phyloP scores from a whole-genome alignment of 208 protist genomes.

The Trichomonas vaginalis region DNA sequence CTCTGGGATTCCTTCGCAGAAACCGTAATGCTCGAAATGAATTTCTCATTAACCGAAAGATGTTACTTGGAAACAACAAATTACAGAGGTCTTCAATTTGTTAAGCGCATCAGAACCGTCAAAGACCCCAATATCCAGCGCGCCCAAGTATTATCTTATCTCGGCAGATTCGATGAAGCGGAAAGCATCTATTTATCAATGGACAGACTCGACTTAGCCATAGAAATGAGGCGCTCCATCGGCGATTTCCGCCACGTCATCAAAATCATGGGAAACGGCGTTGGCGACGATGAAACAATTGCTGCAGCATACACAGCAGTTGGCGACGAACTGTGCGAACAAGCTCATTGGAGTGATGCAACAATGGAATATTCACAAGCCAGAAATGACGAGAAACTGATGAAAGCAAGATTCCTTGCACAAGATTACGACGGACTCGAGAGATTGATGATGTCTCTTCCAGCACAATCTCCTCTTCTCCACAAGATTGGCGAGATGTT shows the following conservation, averaged over 20 bases:
- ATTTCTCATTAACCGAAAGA: constrained; percentile 46
- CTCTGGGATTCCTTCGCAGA: constrained; percentile 79
- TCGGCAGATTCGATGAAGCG: constrained; percentile 74
- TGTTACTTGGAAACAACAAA: constrained; percentile 73
- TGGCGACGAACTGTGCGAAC: not conserved
- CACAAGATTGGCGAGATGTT: not conserved
- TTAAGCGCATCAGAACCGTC: constrained; percentile 22
- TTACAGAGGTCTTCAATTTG: constrained; percentile 73
- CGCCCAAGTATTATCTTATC: constrained; percentile 80
- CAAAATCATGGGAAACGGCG: not conserved
- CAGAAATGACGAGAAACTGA: not conserved
- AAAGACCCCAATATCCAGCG: constrained; percentile 67
- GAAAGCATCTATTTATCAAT: constrained; percentile 62
- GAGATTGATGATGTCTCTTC: not conserved
- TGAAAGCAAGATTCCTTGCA: not conserved
- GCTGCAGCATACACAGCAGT: not conserved
- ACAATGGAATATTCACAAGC: not conserved
- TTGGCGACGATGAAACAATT: not conserved
- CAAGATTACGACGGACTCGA: not conserved
- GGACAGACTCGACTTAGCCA: not conserved
- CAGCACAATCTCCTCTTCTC: not conserved
- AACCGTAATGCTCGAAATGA: constrained; percentile 54
- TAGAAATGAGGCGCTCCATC: not conserved
- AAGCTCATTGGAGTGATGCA: not conserved
- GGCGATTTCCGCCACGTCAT: not conserved